A percentile compares a stretch with the other conserved stretches of the same genome.
Conservation (phyloP, 176 grass and related monocot genomes). For the Raddia distichophylla region DNA sequence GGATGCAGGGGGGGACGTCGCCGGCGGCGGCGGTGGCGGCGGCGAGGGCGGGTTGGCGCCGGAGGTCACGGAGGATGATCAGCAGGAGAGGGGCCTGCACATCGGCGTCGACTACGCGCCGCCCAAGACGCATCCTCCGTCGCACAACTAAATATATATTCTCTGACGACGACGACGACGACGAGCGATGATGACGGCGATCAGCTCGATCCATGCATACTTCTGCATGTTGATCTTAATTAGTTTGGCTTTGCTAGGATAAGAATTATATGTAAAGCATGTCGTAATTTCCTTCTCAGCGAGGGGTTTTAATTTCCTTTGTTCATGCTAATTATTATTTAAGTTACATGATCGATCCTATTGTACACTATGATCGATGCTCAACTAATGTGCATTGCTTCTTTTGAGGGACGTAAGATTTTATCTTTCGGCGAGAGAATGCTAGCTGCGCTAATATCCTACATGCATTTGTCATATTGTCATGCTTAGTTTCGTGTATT, state of each 20-base stretch:
- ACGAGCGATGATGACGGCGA: slow-evolving; percentile 19
- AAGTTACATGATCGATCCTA: no score
- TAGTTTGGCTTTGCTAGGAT: not conserved
- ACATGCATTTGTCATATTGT: not conserved
- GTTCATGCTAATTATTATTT: not conserved
- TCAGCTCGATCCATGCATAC: not conserved
- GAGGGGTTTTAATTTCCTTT: not conserved
- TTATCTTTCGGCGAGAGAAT: not conserved
- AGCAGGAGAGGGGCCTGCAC: not conserved
- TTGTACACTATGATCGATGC: no score
- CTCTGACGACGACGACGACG: slow-evolving; percentile 17
- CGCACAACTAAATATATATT: slow-evolving; percentile 34
- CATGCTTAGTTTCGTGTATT: not conserved
- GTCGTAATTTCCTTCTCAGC: not conserved
- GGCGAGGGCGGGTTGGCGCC: not conserved
- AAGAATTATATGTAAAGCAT: not conserved
- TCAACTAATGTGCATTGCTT: not conserved
- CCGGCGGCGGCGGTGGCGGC: not conserved
- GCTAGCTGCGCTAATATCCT: not conserved
- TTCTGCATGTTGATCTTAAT: not conserved
- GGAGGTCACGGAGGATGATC: slow-evolving; percentile 1
- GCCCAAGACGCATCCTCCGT: slow-evolving; percentile 54
- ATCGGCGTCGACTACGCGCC: slow-evolving; percentile 31
- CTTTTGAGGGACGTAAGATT: not conserved
- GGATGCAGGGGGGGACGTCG: not conserved